Evolutionary conservation across 2,329 filamentous ascomycete genomes (phyloP).

Genomic region (Fusarium sp.): DNA sequence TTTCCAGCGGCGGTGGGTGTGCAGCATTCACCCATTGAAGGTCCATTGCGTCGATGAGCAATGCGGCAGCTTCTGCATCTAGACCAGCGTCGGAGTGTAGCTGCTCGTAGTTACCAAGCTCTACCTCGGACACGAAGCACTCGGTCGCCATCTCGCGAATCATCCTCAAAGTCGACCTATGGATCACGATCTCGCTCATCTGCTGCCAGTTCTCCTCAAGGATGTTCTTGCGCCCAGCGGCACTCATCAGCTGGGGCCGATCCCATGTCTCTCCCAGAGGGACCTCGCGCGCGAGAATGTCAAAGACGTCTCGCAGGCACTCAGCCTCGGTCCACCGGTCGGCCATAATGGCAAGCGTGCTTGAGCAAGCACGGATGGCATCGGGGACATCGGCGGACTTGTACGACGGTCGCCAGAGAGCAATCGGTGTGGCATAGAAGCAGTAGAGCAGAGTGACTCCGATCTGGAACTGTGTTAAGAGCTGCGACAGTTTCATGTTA

Average conservation of each 20-base stretch:
- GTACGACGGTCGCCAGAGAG: slow-evolving; percentile 45
- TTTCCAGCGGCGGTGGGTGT: too few species aligned
- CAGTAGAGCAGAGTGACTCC: slow-evolving; percentile 52
- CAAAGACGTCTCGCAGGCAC: slow-evolving; percentile 50
- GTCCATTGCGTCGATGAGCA: too few species aligned
- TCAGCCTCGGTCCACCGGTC: slow-evolving; percentile 52
- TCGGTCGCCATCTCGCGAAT: slow-evolving; percentile 14
- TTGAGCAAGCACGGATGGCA: slow-evolving; percentile 51
- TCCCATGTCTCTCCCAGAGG: slow-evolving; percentile 16
- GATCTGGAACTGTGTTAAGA: slow-evolving; percentile 49
- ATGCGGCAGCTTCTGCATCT: too few species aligned
- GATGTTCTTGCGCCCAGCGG: too few species aligned
- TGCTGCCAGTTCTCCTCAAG: too few species aligned
- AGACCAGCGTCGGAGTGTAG: too few species aligned
- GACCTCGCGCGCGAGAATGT: slow-evolving; percentile 46
- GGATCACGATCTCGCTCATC: slow-evolving; percentile 1
- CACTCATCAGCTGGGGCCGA: not conserved
- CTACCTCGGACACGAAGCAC: not conserved
- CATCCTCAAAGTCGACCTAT: slow-evolving; percentile 16
- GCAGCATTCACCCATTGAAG: too few species aligned
- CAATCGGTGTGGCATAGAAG: slow-evolving; percentile 50
- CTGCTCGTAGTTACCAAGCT: too few species aligned
- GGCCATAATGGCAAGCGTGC: slow-evolving; percentile 51
- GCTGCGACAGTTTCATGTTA: slow-evolving; percentile 1
- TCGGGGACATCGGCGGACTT: slow-evolving; percentile 47